These are phyloP conservation scores for Elongisporangium anandrum DNA, from an alignment of 352 stramenopile species.

Conservation along the genomic window DNA sequence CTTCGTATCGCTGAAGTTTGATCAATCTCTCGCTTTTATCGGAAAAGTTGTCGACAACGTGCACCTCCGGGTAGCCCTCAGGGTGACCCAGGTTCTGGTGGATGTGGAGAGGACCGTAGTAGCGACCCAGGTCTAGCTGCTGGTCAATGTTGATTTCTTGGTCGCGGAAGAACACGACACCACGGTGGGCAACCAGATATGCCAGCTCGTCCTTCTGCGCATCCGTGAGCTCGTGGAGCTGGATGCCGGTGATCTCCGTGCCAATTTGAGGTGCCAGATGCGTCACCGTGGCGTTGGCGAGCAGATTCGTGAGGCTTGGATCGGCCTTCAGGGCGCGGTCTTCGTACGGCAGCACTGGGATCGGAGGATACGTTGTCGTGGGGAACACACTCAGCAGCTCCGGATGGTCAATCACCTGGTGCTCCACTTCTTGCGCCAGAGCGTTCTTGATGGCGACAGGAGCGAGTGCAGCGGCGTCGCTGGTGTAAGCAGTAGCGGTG, in stretches of 20 bases:
- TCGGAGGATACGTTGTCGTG: slow-evolving; percentile 19
- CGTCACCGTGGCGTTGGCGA: slow-evolving; percentile 10
- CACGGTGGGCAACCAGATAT: slow-evolving; percentile 10
- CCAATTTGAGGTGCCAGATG: slow-evolving; percentile 20
- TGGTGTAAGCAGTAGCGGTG: not conserved
- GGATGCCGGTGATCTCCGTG: slow-evolving; percentile 18
- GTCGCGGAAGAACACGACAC: slow-evolving; percentile 18
- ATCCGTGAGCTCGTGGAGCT: slow-evolving; percentile 26
- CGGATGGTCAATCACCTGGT: slow-evolving; percentile 10
- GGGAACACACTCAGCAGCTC: slow-evolving; percentile 20
- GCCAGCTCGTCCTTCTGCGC: slow-evolving; percentile 15
- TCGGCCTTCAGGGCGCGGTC: slow-evolving; percentile 26
- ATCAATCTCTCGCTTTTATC: slow-evolving; percentile 12
- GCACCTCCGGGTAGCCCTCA: slow-evolving; percentile 17
- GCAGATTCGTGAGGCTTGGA: slow-evolving; percentile 28
- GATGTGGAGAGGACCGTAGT: slow-evolving; percentile 27
- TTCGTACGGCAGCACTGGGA: slow-evolving; percentile 21
- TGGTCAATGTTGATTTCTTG: slow-evolving; percentile 7
- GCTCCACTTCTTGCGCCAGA: slow-evolving; percentile 8
- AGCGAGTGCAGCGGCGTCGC: not conserved
- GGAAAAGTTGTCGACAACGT: slow-evolving; percentile 13
- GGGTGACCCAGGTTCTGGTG: slow-evolving; percentile 19
- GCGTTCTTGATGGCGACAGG: slow-evolving; percentile 20
- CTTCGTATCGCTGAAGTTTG: slow-evolving; percentile 18
- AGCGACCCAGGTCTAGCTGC: slow-evolving; percentile 13